These are phyloP conservation scores for Agaricus subrufescens DNA, from an alignment of 768 basidiomycete genomes.

Conservation along the genomic window DNA sequence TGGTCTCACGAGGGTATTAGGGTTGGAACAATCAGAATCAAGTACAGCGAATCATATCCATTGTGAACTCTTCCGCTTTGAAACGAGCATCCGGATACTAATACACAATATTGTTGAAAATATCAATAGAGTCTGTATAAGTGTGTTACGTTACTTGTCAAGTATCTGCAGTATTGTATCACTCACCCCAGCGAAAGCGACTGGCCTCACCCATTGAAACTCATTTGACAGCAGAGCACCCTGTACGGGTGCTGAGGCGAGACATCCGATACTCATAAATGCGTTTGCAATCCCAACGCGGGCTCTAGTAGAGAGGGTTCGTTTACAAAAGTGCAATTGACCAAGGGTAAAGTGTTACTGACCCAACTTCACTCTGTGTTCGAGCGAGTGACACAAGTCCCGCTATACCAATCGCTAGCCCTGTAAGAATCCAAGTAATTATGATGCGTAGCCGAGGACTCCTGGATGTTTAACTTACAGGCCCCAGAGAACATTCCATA, in stretches of 20 bases:
- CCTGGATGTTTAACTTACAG: slow-evolving; percentile 22
- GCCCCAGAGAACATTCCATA: slow-evolving; percentile 48
- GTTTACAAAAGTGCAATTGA: not conserved
- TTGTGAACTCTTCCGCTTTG: not conserved
- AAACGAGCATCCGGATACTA: slow-evolving; percentile 4
- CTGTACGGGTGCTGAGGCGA: slow-evolving; percentile 2
- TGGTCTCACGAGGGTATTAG: too few species aligned
- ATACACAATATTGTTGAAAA: not conserved
- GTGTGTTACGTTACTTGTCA: too few species aligned
- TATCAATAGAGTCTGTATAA: not conserved
- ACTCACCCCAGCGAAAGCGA: slow-evolving; percentile 41
- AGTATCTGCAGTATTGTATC: not conserved
- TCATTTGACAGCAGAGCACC: slow-evolving; percentile 42
- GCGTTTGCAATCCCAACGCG: slow-evolving; percentile 7
- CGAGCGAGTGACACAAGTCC: slow-evolving; percentile 25
- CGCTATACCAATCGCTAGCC: slow-evolving; percentile 29
- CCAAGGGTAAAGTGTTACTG: slow-evolving; percentile 4
- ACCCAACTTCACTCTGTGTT: slow-evolving; percentile 32
- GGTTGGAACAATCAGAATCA: too few species aligned
- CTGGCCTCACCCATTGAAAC: slow-evolving; percentile 37
- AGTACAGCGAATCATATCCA: not conserved
- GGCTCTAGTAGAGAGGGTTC: not conserved
- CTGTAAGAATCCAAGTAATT: slow-evolving; percentile 13
- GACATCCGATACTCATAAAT: slow-evolving; percentile 4
- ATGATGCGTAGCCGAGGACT: too few species aligned